Evolutionary conservation across 2,329 filamentous ascomycete species (phyloP).

Genomic region (Cercospora zeina): DNA sequence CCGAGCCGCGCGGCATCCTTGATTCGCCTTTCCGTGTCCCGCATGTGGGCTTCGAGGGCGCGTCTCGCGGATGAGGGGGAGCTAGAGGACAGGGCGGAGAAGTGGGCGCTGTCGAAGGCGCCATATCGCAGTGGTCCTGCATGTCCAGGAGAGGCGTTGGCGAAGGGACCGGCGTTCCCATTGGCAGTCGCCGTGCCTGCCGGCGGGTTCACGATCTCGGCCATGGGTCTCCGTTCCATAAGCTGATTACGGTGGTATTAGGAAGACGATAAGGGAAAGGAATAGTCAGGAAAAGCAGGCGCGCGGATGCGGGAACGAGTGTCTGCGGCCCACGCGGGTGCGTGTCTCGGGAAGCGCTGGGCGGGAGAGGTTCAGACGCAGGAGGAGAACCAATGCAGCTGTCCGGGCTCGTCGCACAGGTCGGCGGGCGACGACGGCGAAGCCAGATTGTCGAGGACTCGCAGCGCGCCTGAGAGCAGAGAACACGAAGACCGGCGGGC

Average conservation of each 20-base stretch:
- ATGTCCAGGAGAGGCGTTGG: slow-evolving; percentile 38
- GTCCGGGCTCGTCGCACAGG: background rate
- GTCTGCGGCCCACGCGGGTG: slow-evolving; percentile 12
- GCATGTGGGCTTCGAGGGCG: slow-evolving; percentile 84
- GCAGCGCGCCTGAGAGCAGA: background rate
- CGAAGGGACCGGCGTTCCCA: slow-evolving; percentile 49
- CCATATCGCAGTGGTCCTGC: slow-evolving; percentile 67
- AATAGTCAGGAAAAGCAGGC: slow-evolving; percentile 8
- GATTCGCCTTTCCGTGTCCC: slow-evolving; percentile 87
- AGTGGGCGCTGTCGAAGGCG: slow-evolving; percentile 73
- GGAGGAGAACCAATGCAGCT: background rate
- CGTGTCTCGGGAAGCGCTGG: slow-evolving; percentile 25
- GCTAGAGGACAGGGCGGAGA: slow-evolving; percentile 71
- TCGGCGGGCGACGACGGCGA: background rate
- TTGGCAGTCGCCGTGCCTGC: slow-evolving; percentile 46
- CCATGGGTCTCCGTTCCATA: slow-evolving; percentile 40
- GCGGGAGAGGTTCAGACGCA: background rate
- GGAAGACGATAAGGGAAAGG: slow-evolving; percentile 14
- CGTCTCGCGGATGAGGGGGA: slow-evolving; percentile 86
- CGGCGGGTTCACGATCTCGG: slow-evolving; percentile 45
- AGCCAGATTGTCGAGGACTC: background rate
- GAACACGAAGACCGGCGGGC: background rate
- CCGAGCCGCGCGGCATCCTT: slow-evolving; percentile 89
- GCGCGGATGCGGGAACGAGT: slow-evolving; percentile 20
- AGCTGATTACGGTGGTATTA: slow-evolving; percentile 17